A percentile compares a stretch with the other conserved stretches of the same genome.
phyloP scores from a whole-genome alignment of 1,139 yeast species.

The Komagataea norvegica region DNA sequence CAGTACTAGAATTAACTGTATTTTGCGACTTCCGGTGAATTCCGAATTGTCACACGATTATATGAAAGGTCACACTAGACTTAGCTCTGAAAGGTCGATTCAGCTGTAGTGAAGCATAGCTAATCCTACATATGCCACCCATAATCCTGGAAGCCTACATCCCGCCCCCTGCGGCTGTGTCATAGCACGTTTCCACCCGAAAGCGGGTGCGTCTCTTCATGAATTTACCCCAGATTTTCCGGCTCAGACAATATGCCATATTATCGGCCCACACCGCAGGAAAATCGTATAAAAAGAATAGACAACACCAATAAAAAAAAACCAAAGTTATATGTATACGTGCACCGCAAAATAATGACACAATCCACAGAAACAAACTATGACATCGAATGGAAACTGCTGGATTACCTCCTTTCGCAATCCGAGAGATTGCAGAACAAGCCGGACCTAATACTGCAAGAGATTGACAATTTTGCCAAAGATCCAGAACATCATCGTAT shows the following conservation, averaged over 20 bases:
- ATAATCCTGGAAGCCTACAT: too few relatives aligned
- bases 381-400: background rate
- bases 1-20: too few relatives aligned
- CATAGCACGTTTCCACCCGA: too few relatives aligned
- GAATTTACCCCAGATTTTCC: slow-evolving; percentile 4
- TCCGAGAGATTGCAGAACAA: slow-evolving; percentile 10
- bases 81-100: too few relatives aligned
- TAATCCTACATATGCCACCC: too few relatives aligned
- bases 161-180: too few relatives aligned
- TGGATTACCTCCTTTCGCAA: slow-evolving; percentile 3
- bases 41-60: background rate
- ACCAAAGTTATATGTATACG: too few relatives aligned
- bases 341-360: slow-evolving; percentile 5
- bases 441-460: slow-evolving; percentile 15
- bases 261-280: background rate
- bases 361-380: background rate
- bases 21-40: too few relatives aligned
- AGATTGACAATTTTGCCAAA: slow-evolving; percentile 14
- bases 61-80: too few relatives aligned
- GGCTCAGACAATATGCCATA: too few relatives aligned
- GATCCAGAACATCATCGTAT: slow-evolving; percentile 18
- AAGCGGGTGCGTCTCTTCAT: too few relatives aligned
- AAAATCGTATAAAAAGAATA: background rate
- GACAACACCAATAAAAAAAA: background rate
- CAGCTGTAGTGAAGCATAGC: too few relatives aligned